These are phyloP conservation scores for Crucihimalaya himalaica DNA, from an alignment of 345 rosid species.

Conservation along the genomic window DNA sequence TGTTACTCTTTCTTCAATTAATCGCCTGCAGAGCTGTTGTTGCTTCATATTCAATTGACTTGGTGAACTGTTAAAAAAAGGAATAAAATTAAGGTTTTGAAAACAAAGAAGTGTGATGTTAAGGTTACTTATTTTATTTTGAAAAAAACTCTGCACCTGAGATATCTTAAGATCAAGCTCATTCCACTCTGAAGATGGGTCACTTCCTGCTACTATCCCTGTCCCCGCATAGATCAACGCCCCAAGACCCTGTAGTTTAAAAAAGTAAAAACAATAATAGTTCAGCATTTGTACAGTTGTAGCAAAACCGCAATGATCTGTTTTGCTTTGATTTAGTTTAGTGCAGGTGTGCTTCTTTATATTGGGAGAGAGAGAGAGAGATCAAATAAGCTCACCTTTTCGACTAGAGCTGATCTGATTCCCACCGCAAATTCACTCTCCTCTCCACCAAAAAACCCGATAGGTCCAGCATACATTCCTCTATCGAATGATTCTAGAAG, in stretches of 20 bases:
- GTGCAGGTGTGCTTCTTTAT: background rate
- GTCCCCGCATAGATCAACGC: constrained; percentile 92
- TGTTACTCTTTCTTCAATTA: constrained; percentile 25
- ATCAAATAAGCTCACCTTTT: constrained; percentile 53
- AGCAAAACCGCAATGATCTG: background rate
- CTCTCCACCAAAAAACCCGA: constrained; percentile 95
- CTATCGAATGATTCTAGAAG: constrained; percentile 77
- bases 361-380: background rate
- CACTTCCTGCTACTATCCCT: constrained; percentile 89
- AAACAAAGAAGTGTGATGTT: background rate
- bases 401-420: constrained; percentile 87
- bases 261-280: too few species aligned
- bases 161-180: constrained; percentile 94
- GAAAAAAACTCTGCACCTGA: constrained; percentile 53
- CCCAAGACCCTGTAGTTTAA: constrained; percentile 60
- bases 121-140: background rate
- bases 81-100: background rate
- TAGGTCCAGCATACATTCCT: constrained; percentile 97
- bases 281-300: background rate
- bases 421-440: constrained; percentile 98
- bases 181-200: constrained; percentile 86
- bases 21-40: constrained; percentile 28
- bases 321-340: constrained; percentile 3
- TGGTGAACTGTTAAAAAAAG: constrained; percentile 33
- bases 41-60: constrained; percentile 37